A percentile compares a stretch with the other conserved stretches of the same genome.
Evolutionary conservation across 1,139 yeast species (phyloP).

Genomic region (Diutina scorzettiae): DNA sequence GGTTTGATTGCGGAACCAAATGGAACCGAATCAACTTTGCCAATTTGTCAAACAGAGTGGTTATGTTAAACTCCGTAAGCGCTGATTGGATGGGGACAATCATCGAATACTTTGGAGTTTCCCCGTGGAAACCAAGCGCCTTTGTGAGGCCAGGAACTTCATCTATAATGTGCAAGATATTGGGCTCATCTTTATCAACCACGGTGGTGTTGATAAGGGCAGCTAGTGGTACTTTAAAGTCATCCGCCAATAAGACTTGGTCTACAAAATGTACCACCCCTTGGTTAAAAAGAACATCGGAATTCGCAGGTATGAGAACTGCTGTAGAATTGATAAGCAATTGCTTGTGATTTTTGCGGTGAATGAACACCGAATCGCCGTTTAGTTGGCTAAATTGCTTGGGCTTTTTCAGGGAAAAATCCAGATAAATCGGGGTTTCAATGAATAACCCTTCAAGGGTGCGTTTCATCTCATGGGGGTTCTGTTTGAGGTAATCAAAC

Average conservation of each 20-base stretch:
- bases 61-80: constrained; percentile 39
- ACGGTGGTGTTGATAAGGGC: constrained; percentile 42
- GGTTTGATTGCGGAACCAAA: constrained; percentile 45
- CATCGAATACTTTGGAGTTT: constrained; percentile 43
- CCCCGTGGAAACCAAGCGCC: constrained; percentile 13
- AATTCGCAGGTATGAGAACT: constrained; percentile 27
- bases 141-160: constrained; percentile 17
- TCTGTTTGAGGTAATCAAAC: constrained; percentile 42
- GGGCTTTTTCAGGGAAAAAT: constrained; percentile 23
- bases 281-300: constrained; percentile 66
- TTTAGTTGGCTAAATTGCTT: constrained; percentile 20
- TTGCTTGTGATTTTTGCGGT: constrained; percentile 16
- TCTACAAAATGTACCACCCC: constrained; percentile 77
- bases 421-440: constrained; percentile 57
- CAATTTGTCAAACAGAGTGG: constrained; percentile 31
- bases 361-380: constrained; percentile 22
- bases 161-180: constrained; percentile 38
- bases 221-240: constrained; percentile 38
- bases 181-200: constrained; percentile 20
- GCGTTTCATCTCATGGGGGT: constrained; percentile 36
- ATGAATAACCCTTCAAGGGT: constrained; percentile 50
- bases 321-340: constrained; percentile 18
- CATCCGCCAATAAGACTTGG: constrained; percentile 44
- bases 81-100: constrained; percentile 62
- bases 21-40: constrained; percentile 55